Percentiles rank a stretch among this genome's conserved stretches.
Conservation (phyloP, 202 grass and related monocot genomes). For the Bolboschoenoplectus hybrid region DNA sequence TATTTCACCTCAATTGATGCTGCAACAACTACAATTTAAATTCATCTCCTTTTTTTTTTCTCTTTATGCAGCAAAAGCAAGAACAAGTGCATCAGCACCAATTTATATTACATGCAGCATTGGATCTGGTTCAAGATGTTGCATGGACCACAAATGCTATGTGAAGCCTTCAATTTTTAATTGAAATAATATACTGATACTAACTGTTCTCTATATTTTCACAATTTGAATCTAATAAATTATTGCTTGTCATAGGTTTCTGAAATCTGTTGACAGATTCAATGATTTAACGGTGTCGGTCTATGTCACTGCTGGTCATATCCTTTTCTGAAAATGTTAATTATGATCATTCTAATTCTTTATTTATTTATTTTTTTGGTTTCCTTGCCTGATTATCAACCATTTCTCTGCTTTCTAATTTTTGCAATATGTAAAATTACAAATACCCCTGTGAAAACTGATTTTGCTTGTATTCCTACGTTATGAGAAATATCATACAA, state of each 20-base stretch:
- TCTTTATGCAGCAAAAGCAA: slow-evolving; percentile 54
- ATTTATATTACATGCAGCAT: slow-evolving; percentile 78
- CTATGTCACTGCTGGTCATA: slow-evolving; percentile 81
- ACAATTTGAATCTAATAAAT: slow-evolving; percentile 26
- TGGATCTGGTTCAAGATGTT: slow-evolving; percentile 88
- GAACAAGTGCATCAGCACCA: slow-evolving; percentile 73
- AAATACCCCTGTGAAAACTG: background rate
- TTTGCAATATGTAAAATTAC: background rate
- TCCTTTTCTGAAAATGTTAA: slow-evolving; percentile 42
- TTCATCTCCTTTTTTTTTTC: background rate
- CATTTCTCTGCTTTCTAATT: background rate
- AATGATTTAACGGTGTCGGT: slow-evolving; percentile 69
- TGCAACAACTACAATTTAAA: background rate
- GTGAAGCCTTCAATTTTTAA: slow-evolving; percentile 40
- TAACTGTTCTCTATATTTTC: slow-evolving; percentile 12
- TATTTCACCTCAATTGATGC: background rate
- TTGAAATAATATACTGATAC: background rate
- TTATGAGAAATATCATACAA: background rate
- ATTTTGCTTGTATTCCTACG: background rate
- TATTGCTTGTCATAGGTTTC: slow-evolving; percentile 61
- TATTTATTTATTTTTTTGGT: background rate
- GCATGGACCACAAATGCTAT: slow-evolving; percentile 72
- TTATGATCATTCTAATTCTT: background rate
- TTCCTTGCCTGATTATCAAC: background rate
- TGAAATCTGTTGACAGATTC: slow-evolving; percentile 84